Percentiles rank a stretch among this genome's conserved stretches.
These are phyloP conservation scores for Dipodascus albidus DNA, from an alignment of 805 yeast genomes.

Conservation along the genomic window DNA sequence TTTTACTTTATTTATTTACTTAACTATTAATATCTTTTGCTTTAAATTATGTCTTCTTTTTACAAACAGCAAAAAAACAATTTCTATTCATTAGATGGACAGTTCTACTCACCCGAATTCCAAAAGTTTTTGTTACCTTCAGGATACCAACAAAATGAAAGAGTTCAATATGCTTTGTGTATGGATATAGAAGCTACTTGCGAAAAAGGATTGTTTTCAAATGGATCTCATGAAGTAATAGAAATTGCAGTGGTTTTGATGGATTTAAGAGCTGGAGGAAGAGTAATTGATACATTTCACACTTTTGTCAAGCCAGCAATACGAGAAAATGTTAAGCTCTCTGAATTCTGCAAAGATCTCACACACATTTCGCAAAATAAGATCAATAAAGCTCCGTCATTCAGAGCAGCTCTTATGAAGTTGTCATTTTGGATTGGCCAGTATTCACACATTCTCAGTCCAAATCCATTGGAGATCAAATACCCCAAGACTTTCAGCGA, in stretches of 20 bases:
- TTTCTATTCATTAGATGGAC: not conserved
- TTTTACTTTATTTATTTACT: not conserved
- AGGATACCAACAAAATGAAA: not conserved
- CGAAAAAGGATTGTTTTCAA: not conserved
- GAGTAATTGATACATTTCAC: not conserved
- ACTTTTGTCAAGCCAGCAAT: not conserved
- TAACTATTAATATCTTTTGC: not conserved
- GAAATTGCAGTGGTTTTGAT: conserved; percentile 1
- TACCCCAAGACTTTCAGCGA: not conserved
- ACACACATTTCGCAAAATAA: conserved; percentile 1
- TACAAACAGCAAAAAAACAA: not conserved
- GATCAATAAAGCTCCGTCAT: not conserved
- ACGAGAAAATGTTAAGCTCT: not conserved
- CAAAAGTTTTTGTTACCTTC: not conserved
- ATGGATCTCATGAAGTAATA: not conserved
- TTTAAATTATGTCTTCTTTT: not conserved
- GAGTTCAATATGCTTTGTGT: not conserved
- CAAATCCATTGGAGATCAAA: not conserved
- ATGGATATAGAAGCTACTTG: conserved; percentile 3
- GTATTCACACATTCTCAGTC: not conserved
- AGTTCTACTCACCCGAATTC: not conserved
- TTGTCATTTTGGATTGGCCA: not conserved
- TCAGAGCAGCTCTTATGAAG: not conserved
- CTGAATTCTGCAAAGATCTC: not conserved
- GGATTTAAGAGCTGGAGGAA: not conserved